These are phyloP conservation scores for Coemansia sp. DNA, from an alignment of 192 early-diverging fungal genomes.

Conservation along the genomic window DNA sequence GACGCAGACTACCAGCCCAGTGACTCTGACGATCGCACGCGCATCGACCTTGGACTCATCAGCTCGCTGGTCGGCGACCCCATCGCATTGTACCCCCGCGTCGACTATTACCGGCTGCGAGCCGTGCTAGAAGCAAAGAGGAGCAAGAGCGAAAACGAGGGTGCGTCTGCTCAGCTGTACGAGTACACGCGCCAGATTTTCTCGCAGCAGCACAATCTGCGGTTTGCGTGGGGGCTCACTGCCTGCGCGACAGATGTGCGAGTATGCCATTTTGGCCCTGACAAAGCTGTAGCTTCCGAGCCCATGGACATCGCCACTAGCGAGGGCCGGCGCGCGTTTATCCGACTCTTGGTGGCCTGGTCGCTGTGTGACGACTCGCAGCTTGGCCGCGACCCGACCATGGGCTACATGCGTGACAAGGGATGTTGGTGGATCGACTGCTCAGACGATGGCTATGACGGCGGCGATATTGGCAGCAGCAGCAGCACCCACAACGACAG, in stretches of 20 bases:
- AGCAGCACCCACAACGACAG: no score
- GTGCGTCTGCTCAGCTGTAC: not conserved
- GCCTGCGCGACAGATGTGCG: not conserved
- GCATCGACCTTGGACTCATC: not conserved
- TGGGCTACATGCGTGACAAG: not conserved
- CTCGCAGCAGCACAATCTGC: not conserved
- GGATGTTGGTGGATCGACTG: conserved; percentile 1
- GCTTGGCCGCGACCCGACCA: conserved; percentile 10
- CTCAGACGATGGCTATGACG: not conserved
- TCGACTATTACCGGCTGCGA: not conserved
- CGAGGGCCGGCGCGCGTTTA: not conserved
- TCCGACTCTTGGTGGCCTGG: conserved; percentile 8
- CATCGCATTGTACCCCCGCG: not conserved
- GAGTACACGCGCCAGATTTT: conserved; percentile 6
- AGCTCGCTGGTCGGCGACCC: not conserved
- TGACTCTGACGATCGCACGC: not conserved
- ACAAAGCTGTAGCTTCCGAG: not conserved
- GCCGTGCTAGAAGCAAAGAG: not conserved
- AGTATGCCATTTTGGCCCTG: not conserved
- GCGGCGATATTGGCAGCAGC: no score
- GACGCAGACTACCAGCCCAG: not conserved
- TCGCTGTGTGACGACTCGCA: conserved; percentile 7
- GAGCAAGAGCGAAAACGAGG: not conserved
- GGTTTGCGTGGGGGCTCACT: conserved; percentile 12
- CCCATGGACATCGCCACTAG: not conserved